These are phyloP conservation scores for Botrytis squamosa DNA, from an alignment of 2,329 filamentous ascomycete genomes.

Conservation along the genomic window DNA sequence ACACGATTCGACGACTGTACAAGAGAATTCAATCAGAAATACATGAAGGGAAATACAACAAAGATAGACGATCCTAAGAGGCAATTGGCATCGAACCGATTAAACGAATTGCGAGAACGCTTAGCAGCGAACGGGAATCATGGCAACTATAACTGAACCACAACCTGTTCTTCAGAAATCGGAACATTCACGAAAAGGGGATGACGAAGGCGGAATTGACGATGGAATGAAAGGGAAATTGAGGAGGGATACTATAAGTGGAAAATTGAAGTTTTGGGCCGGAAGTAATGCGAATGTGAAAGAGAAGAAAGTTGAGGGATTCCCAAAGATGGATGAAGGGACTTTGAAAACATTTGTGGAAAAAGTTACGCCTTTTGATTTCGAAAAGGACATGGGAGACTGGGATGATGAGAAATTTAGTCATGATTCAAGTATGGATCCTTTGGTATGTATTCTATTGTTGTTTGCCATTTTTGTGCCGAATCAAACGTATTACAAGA, in stretches of 20 bases:
- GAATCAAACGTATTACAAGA: background rate
- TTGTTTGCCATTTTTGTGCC: background rate
- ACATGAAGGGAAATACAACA: background rate
- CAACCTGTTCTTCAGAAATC: background rate
- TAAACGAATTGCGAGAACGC: background rate
- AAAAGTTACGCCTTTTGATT: background rate
- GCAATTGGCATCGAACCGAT: background rate
- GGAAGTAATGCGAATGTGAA: background rate
- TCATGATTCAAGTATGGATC: constrained; percentile 1
- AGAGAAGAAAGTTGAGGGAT: background rate
- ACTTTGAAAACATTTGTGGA: background rate
- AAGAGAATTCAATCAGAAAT: background rate
- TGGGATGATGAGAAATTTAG: background rate
- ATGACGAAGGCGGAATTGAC: background rate
- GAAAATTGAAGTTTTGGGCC: constrained; percentile 5
- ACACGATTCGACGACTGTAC: background rate
- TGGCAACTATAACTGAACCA: constrained; percentile 13
- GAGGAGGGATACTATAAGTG: constrained; percentile 4
- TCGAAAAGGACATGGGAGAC: background rate
- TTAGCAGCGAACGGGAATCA: background rate
- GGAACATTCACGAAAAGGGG: background rate
- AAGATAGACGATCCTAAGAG: background rate
- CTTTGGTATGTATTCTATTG: constrained; percentile 6
- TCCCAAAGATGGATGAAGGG: background rate
- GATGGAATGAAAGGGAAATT: background rate